These are phyloP conservation scores for Paraleonurus japonicus DNA, from an alignment of 257 asterid genomes.

Conservation along the genomic window DNA sequence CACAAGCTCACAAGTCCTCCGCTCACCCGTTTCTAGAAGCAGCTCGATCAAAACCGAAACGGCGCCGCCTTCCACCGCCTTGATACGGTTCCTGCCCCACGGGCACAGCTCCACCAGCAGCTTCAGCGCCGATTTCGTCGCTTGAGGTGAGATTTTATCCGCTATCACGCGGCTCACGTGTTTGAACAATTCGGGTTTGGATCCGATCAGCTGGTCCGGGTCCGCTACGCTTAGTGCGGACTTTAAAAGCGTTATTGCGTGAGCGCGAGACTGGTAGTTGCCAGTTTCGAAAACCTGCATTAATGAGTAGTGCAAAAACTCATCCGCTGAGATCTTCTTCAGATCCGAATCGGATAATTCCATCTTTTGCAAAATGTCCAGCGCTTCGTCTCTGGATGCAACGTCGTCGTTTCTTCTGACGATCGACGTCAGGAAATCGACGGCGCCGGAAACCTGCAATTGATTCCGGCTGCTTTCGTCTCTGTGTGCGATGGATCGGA, in stretches of 20 bases:
- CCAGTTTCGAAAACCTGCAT: conserved; percentile 37
- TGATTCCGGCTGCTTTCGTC: conserved; percentile 34
- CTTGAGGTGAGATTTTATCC: conserved; percentile 45
- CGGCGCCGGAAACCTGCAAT: conserved; percentile 42
- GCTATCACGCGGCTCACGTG: conserved; percentile 26
- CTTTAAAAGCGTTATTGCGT: conserved; percentile 35
- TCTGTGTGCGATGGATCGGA: conserved; percentile 46
- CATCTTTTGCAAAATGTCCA: conserved; percentile 42
- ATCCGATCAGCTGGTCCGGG: conserved; percentile 37
- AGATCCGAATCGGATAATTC: conserved; percentile 39
- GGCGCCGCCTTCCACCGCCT: conserved; percentile 54
- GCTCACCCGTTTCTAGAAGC: conserved; percentile 42
- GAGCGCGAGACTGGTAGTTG: conserved; percentile 35
- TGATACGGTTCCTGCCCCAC: conserved; percentile 68
- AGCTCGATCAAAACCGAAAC: conserved; percentile 46
- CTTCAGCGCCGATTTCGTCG: conserved; percentile 54
- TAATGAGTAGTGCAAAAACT: conserved; percentile 31
- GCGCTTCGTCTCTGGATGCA: conserved; percentile 36
- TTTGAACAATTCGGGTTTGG: conserved; percentile 29
- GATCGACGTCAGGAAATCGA: conserved; percentile 42
- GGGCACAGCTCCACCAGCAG: conserved; percentile 56
- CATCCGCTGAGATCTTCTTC: conserved; percentile 29
- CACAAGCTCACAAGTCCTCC: conserved; percentile 48
- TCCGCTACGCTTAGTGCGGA: conserved; percentile 47
- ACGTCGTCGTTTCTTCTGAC: conserved; percentile 26